Evolutionary conservation across 768 basidiomycete species (phyloP), one percentile per base, ranked within the genome.

Genomic region (Rhodotorula graminis): DNA sequence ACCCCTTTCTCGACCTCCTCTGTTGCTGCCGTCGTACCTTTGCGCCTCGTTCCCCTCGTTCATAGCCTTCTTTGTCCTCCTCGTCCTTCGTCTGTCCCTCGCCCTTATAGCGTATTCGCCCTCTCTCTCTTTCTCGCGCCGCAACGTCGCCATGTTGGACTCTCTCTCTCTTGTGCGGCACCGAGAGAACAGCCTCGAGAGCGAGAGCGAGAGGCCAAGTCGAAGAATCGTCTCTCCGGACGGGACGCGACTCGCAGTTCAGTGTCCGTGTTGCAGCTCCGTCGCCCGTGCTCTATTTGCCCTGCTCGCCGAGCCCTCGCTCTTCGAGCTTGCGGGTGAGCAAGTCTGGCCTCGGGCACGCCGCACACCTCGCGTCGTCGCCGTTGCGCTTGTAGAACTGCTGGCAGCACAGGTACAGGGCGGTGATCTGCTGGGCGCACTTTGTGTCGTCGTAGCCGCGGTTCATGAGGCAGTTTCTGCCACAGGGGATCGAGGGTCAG

Each of bases 401-500:
- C 33, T 31, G 52, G 60, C 75, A 76, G 69, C 75, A 76, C 8
- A 2, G 7, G 46, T 64, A 73, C 1, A 76, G 63, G 1, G 18
- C 25, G 14, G 33, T 21, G 58, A 76, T 60, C 8, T 33, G 49
- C 25, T 16, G 4, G 18, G 46, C 8, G 46, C 75, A 76, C 14
- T 25, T 23, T 1, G 50, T 16, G 44, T 76, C 65, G 60, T 76
- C 69, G 53, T 70, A 76, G 44, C 27, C 40, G 19, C 57, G 52
- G 27, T 40, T 40, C 40, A 60, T 67, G 1, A 76, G 59, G 60
- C 75, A 76, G 33, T 53, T 53, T 25, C 71, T 72, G 65, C 16
- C 27, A 6, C 25, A 27, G 3, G 8, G 14, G 44, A 18, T 14
- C 3, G 5, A 21, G 44, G 7, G 50, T 52, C 10, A 29, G 4